Base-by-base conservation (phyloP, 176 grass and related monocot species). In the Zizania latifolia region DNA sequence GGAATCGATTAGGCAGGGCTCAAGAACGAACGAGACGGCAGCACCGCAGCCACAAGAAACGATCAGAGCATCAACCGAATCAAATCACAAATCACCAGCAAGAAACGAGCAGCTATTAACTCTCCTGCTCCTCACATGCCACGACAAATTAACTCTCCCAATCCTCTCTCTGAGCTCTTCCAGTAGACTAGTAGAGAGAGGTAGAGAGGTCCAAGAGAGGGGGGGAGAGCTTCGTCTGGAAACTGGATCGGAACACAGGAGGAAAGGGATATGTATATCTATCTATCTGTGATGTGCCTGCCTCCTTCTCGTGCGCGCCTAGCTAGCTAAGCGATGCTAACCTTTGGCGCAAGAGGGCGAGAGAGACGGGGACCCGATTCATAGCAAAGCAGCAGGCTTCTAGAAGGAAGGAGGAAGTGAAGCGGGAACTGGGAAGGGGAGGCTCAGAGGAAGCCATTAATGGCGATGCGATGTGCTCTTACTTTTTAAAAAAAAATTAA, bases 401-500 rank as follows among this genome's bases (percentile, higher is more conserved):
- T n/a, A n/a, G n/a, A n/a, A n/a, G 61, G 43, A 5, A 21, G 29
- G 13, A 33, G 32, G 19, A 39, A 29, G n/a, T n/a, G n/a, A n/a
- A n/a, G n/a, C n/a, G n/a, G n/a, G n/a, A n/a, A n/a, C n/a, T n/a
- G n/a, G 54, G 37, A n/a, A n/a, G n/a, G n/a, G n/a, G n/a, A 1
- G 21, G n/a, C n/a, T n/a, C n/a, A n/a, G 53, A 35, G 71, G 70
- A 4, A 14, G 28, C 73, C 85, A 87, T 82, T 77, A 33, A 87
- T 82, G 85, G 85, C 71, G 64, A n/a, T n/a, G n/a, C n/a, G n/a
- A n/a, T n/a, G n/a, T n/a, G n/a, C n/a, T n/a, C n/a, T n/a, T n/a
- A n/a, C n/a, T n/a, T n/a, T n/a, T n/a, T n/a, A n/a, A n/a, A n/a
- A n/a, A n/a, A n/a, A n/a, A n/a, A n/a, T n/a, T n/a, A n/a, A n/a